Evolutionary conservation across 2,329 filamentous ascomycete genomes (phyloP), one percentile per base, ranked within the genome.

Genomic region (Pezicula radicicola): DNA sequence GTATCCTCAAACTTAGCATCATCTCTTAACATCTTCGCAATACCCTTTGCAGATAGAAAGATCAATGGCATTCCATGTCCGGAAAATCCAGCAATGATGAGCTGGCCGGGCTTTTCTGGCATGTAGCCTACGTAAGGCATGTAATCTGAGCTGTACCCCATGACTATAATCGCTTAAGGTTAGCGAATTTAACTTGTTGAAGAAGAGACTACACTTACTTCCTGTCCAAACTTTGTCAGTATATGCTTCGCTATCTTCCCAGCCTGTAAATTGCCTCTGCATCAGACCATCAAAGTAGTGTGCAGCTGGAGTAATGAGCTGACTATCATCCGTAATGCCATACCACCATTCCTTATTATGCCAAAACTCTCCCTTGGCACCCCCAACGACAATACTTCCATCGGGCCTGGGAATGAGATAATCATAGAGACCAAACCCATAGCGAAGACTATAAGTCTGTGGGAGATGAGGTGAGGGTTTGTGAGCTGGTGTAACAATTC

Each of bases 341-440:
- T 73, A 74, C 76, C 77, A 80, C 18, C 67, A 56, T 4, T 64
- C 48, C 6, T 41, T 56, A 10, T 73, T 55, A 9, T 62, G 36
- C 12, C 36, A 45, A 30, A 47, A 53, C 7, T 43, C 28, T 18
- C 18, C 25, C 40, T 61, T 60, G 0, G 67, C 75, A 18, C 76
- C 75, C 13, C 73, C 73, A 2, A 75, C 58, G 6, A 65, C 56
- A 15, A 66, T 60, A 30, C 59, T 58, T 5, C 62, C 62, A 28
- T 64, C 63, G 4, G 57, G 49, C 4, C 63, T 50, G 4, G 62
- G 62, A 36, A 64, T 65, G 13, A 65, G 55, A 42, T 65, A 66
- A 41, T 62, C 58, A 53, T 87, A 84, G 59, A 83, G 85, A 1
- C 81, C 79, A 12, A 68, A 65, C 2, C 73, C 71, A 60, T 81